Conservation (phyloP, 257 asterid genomes). For the Jasminum sambac region DNA sequence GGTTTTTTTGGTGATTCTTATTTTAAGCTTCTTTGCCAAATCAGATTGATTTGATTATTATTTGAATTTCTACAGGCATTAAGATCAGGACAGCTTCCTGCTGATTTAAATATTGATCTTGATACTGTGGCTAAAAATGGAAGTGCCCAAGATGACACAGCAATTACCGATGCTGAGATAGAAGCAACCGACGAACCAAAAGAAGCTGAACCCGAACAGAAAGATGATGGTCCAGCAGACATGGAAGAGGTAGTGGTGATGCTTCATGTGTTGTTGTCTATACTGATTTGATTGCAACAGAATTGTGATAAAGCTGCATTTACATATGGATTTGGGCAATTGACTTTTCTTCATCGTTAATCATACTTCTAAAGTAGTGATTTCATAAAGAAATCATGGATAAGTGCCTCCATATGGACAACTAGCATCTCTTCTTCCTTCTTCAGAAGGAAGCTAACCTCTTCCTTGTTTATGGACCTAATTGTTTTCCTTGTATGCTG, state of each 20-base stretch:
- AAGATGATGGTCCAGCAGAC: conserved; percentile 60
- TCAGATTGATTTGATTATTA: conserved; percentile 4
- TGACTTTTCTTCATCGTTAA: conserved; percentile 2
- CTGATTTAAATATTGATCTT: conserved; percentile 57
- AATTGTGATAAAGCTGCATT: too few relatives aligned
- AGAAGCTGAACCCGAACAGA: conserved; percentile 47
- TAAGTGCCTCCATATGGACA: neutral
- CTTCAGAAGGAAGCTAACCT: neutral
- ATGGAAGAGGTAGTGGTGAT: conserved; percentile 70
- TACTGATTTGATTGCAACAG: conserved; percentile 6
- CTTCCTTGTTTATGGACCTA: conserved; percentile 2
- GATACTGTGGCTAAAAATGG: conserved; percentile 45
- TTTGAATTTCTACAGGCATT: conserved; percentile 61
- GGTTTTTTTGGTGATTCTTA: neutral
- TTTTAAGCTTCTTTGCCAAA: neutral
- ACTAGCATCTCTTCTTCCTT: neutral
- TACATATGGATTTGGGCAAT: too few relatives aligned
- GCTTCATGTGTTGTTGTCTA: neutral
- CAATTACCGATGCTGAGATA: conserved; percentile 50
- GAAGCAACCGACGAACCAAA: conserved; percentile 39
- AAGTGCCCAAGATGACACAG: conserved; percentile 50
- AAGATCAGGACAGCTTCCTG: conserved; percentile 94
- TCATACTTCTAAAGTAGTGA: neutral
- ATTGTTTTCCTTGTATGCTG: conserved; percentile 5
- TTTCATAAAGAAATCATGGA: neutral